Evolutionary conservation across 352 stramenopile genomes (phyloP).

Genomic region (Globisporangium orthogonon): DNA sequence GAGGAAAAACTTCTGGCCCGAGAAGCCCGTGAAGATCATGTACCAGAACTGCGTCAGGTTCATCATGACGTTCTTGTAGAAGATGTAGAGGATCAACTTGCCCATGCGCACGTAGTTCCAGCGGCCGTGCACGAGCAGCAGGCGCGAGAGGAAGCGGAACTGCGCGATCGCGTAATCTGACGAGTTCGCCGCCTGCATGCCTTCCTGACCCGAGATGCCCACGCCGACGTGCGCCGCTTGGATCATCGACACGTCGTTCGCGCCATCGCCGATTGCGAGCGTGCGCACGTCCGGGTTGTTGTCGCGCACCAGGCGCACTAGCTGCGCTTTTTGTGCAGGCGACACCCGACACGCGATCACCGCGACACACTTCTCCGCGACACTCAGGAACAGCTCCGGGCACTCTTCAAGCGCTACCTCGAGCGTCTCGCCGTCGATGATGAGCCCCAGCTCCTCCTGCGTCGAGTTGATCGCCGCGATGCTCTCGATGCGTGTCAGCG

Average conservation of each 20-base stretch:
- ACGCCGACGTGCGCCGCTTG: conserved; percentile 90
- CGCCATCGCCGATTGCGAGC: conserved; percentile 91
- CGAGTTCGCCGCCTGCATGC: conserved; percentile 92
- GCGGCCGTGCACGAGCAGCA: conserved; percentile 91
- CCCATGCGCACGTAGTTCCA: conserved; percentile 93
- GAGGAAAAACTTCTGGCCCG: conserved; percentile 83
- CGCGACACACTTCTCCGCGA: conserved; percentile 80
- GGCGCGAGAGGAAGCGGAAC: conserved; percentile 89
- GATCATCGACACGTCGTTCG: conserved; percentile 97
- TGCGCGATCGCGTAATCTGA: conserved; percentile 94
- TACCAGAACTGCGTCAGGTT: conserved; percentile 94
- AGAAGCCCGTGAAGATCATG: conserved; percentile 89
- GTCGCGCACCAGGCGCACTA: conserved; percentile 91
- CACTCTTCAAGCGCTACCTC: conserved; percentile 73
- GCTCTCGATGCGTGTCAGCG: conserved; percentile 62
- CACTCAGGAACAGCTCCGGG: conserved; percentile 55
- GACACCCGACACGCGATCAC: conserved; percentile 93
- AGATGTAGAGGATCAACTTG: conserved; percentile 92
- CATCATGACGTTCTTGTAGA: conserved; percentile 96
- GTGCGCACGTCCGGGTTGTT: conserved; percentile 80
- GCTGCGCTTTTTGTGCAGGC: conserved; percentile 90
- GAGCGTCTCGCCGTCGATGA: conserved; percentile 82
- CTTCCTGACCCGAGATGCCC: conserved; percentile 91
- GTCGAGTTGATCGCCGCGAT: conserved; percentile 36
- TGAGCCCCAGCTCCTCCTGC: conserved; percentile 43